Conservation (phyloP, 2,329 filamentous ascomycete genomes). For the Berkeleyomyces rouxiae region DNA sequence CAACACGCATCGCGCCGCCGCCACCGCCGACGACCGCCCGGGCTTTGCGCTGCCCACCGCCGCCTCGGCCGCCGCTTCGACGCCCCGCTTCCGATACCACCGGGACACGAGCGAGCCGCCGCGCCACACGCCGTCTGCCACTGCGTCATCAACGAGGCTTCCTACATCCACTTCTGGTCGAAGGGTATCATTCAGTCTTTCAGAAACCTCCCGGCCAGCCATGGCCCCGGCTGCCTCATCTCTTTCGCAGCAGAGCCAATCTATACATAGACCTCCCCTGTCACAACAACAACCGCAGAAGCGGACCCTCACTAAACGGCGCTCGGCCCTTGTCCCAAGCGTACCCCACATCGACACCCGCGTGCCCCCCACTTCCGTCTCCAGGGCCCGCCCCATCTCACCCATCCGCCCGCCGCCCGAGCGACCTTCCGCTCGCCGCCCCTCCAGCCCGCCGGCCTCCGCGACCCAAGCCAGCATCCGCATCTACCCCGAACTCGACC, state of each 20-base stretch:
- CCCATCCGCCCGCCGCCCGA: background rate
- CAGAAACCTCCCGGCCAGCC: slow-evolving; percentile 3
- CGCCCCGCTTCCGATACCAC: background rate
- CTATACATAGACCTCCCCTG: background rate
- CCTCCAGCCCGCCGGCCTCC: background rate
- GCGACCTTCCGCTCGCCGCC: background rate
- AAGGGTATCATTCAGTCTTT: slow-evolving; percentile 4
- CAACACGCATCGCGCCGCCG: background rate
- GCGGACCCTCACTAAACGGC: background rate
- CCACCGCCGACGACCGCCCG: background rate
- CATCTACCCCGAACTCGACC: slow-evolving; percentile 12
- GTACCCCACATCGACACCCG: slow-evolving; percentile 8
- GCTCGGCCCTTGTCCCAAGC: background rate
- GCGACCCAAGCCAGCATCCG: background rate
- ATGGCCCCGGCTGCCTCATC: background rate
- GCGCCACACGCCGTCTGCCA: background rate
- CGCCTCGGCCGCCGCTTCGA: background rate
- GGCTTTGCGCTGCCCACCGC: background rate
- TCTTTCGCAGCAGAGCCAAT: background rate
- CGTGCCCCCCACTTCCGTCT: background rate
- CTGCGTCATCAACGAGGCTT: background rate
- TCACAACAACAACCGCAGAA: background rate
- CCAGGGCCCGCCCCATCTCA: background rate
- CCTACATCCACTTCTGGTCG: background rate
- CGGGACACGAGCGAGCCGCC: background rate